Conservation (phyloP, 139 green algal species). For the Diplosphaera chodatii region DNA sequence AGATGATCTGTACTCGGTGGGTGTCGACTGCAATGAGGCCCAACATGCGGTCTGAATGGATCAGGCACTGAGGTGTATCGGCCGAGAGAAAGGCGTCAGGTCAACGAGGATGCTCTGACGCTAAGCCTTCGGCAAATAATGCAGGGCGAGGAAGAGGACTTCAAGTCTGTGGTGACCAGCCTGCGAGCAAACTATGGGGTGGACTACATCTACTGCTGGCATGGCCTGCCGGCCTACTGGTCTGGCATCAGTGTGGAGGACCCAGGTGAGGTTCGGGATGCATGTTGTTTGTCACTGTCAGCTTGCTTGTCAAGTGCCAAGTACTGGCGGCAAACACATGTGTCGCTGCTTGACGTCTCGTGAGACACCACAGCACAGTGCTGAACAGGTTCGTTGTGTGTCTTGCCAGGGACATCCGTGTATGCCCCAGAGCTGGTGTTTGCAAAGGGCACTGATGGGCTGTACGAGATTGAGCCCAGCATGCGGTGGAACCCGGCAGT, state of each 20-base stretch:
- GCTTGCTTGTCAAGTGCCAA: no score
- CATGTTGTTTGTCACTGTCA: no score
- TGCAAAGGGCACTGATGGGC: slow-evolving; percentile 6
- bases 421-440: not conserved
- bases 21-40: no score
- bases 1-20: slow-evolving; percentile 30
- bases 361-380: no score
- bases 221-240: slow-evolving; percentile 93
- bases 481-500: slow-evolving; percentile 63
- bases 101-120: no score
- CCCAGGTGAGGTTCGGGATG: not conserved
- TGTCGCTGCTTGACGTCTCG: no score
- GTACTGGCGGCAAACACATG: no score
- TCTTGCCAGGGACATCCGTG: not conserved
- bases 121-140: no score
- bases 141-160: slow-evolving; percentile 39
- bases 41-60: no score
- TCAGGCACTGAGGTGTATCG: no score
- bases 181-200: slow-evolving; percentile 51
- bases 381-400: not conserved
- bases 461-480: slow-evolving; percentile 76
- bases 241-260: slow-evolving; percentile 34
- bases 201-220: slow-evolving; percentile 89
- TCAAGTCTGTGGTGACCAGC: slow-evolving; percentile 57
- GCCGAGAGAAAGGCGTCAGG: no score